Evolutionary conservation across 2,329 filamentous ascomycete genomes (phyloP).

Genomic region (Claviceps spartinae): DNA sequence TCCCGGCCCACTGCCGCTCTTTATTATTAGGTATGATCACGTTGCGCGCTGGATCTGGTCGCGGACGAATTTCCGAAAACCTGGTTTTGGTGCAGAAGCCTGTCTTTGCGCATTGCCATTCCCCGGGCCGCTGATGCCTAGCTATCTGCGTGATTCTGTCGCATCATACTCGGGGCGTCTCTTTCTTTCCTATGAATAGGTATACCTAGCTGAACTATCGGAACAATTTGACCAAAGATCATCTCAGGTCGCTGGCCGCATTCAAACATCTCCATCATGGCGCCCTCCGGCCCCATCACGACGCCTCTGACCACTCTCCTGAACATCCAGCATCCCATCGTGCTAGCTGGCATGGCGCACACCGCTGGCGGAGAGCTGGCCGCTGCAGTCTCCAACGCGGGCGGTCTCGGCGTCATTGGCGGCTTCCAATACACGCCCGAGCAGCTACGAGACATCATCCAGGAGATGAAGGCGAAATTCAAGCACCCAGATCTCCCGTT

Average conservation of each 20-base stretch:
- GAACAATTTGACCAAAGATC: neutral
- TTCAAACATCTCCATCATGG: slow-evolving; percentile 18
- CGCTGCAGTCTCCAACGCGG: slow-evolving; percentile 78
- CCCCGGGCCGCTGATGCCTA: too few species aligned
- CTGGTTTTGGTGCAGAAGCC: too few species aligned
- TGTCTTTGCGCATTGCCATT: too few species aligned
- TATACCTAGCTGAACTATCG: too few species aligned
- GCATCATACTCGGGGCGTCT: too few species aligned
- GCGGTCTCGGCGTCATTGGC: slow-evolving; percentile 66
- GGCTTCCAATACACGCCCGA: slow-evolving; percentile 58
- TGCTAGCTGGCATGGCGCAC: slow-evolving; percentile 89
- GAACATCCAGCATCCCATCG: slow-evolving; percentile 73
- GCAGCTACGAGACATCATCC: slow-evolving; percentile 67
- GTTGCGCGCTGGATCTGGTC: too few species aligned
- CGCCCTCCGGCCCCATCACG: slow-evolving; percentile 41
- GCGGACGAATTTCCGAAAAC: too few species aligned
- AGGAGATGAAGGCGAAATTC: slow-evolving; percentile 71
- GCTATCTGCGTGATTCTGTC: too few species aligned
- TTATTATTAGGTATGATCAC: too few species aligned
- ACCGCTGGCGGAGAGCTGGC: slow-evolving; percentile 67
- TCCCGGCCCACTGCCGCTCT: neutral
- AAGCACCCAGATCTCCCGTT: slow-evolving; percentile 58
- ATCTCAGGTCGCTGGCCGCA: neutral
- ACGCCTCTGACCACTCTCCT: slow-evolving; percentile 71
- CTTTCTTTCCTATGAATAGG: too few species aligned